These are phyloP conservation scores for Cordia subcordata DNA, from an alignment of 257 asterid genomes.

Conservation along the genomic window DNA sequence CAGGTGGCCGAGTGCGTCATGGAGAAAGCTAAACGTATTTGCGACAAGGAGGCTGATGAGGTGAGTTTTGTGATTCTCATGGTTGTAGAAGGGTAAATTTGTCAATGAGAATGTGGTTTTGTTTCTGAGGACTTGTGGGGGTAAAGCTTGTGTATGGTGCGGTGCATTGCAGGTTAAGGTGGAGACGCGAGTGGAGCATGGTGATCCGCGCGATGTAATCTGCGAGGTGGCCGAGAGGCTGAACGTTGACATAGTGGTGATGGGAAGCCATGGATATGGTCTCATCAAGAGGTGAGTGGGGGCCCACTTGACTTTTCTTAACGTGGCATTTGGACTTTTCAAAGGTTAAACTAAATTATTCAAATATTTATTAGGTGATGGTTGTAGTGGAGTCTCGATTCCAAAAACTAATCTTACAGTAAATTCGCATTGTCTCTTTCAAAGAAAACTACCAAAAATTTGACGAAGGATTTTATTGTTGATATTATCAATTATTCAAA, in stretches of 20 bases:
- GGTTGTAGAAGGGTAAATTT: not conserved
- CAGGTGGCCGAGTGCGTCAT: slow-evolving; percentile 42
- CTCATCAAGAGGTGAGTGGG: slow-evolving; percentile 61
- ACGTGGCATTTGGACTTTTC: not conserved
- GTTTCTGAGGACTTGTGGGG: not conserved
- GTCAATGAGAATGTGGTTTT: not conserved
- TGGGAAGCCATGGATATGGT: slow-evolving; percentile 78
- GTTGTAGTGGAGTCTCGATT: too few species aligned
- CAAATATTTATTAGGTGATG: too few species aligned
- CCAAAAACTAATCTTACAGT: too few species aligned
- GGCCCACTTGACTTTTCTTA: not conserved
- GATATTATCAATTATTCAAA: too few species aligned
- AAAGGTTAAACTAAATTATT: too few species aligned
- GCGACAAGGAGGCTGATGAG: slow-evolving; percentile 28
- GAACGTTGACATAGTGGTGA: slow-evolving; percentile 53
- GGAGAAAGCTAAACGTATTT: slow-evolving; percentile 40
- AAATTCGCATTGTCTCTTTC: too few species aligned
- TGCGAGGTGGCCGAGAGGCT: slow-evolving; percentile 51
- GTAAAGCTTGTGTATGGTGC: slow-evolving; percentile 1
- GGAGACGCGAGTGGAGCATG: slow-evolving; percentile 53
- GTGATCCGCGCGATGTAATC: slow-evolving; percentile 81
- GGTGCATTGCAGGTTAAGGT: slow-evolving; percentile 46
- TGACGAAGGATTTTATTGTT: too few species aligned
- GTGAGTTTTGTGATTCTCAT: slow-evolving; percentile 16
- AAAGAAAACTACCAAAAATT: too few species aligned